phyloP scores from a whole-genome alignment of 2,329 filamentous ascomycete genomes.

The Aspergillus ustus region DNA sequence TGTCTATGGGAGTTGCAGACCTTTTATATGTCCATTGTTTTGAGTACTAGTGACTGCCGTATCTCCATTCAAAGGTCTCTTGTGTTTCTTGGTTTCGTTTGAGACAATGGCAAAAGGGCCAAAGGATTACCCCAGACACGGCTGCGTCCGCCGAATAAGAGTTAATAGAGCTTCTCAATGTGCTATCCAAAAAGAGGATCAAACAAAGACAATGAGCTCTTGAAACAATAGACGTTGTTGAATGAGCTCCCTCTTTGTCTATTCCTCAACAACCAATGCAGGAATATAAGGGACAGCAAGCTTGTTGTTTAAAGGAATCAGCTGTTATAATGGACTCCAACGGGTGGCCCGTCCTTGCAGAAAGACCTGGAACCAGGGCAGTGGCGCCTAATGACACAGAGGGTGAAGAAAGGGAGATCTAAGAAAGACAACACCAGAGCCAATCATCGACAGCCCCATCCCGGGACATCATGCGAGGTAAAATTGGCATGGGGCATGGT shows the following conservation, averaged over 20 bases:
- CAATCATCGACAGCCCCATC: constrained; percentile 20
- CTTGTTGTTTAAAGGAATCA: constrained; percentile 2
- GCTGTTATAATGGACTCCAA: constrained; percentile 16
- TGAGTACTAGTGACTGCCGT: not conserved
- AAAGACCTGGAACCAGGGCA: constrained; percentile 11
- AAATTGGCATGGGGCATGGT: constrained; percentile 16
- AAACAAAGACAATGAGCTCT: not conserved
- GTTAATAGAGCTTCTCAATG: constrained; percentile 2
- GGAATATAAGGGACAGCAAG: constrained; percentile 6
- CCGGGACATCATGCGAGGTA: constrained; percentile 1
- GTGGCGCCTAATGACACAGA: constrained; percentile 20
- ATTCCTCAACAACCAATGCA: not conserved
- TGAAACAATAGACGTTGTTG: constrained; percentile 9
- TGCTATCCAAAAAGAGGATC: not conserved
- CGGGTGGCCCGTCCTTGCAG: constrained; percentile 10
- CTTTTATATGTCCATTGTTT: constrained; percentile 18
- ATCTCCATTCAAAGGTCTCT: not conserved
- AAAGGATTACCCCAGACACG: not conserved
- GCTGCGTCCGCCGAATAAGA: not conserved
- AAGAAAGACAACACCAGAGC: constrained; percentile 15
- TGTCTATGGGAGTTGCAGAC: not conserved
- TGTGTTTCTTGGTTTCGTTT: constrained; percentile 7
- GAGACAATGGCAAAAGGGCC: not conserved
- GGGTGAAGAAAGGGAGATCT: constrained; percentile 3
- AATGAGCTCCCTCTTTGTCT: constrained; percentile 5